Evolutionary conservation across 345 rosid genomes (phyloP), one percentile per base, ranked within the genome.

Genomic region (Kernera saxatilis): DNA sequence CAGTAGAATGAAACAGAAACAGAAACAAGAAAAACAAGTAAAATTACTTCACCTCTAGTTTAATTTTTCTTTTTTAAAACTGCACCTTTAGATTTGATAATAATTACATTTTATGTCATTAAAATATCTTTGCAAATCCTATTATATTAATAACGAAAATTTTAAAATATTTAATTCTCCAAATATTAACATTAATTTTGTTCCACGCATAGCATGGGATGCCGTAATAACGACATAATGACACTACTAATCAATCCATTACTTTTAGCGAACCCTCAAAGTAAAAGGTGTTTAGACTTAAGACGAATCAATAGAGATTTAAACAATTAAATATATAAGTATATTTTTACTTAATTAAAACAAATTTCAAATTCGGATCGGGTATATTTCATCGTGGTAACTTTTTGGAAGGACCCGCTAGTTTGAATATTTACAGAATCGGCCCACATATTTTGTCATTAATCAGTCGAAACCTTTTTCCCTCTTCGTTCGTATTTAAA

Each of bases 401-500:
- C 4, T 17, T 59, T 6, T 30, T 3, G 2, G 51, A 32, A 40
- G 64, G 30, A 22, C 76, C 70, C 63, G 1, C 0, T 0, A 30
- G 5, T 74, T 74, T 74, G 2, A 29, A 50, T 49, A 74, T 58
- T 74, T 58, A 39, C 10, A 49, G 1, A 27, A 37, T 25, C 5
- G 7, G 14, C 45, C 55, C 61, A 58, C 27, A 30, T 11, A 48
- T 29, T 74, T 74, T 74, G 68, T 30, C 67, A 58, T 48, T 2
- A 30, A 8, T 7, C 50, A 44, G 3, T 3, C n/a, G 12, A 3
- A 55, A 5, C 40, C 54, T n/a, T 10, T 48, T 74, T 74, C 78
- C 73, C 73, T 67, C 78, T 22, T 43, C 33, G 29, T 29, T 15
- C 0, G 2, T 30, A 66, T 74, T 74, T 74, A 57, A 74, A 74